Base-by-base conservation (phyloP, 2,329 filamentous ascomycete species). In the Cordyceps farinosa region DNA sequence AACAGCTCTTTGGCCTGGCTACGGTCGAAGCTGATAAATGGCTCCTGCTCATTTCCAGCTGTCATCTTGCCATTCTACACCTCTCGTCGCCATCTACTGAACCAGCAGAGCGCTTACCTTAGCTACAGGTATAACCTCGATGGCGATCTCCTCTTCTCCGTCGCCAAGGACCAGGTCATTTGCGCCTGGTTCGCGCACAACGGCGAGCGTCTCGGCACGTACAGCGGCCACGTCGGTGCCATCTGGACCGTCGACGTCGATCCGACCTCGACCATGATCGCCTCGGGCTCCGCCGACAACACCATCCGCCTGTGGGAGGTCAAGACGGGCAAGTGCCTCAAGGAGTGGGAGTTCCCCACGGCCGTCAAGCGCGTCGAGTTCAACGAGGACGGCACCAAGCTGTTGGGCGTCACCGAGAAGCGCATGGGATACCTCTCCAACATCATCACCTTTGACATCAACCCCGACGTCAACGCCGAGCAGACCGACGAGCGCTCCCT, bases 161-260 rank as follows among this genome's bases (percentile, higher is more conserved):
- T 92, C 66, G 87, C 92, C 71, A 98, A 98, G 82, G 94, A 98
- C 79, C 94, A 97, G 80, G 87, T 96, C 75, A 92, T 97, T 73
- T 97, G 94, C 84, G 94, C 87, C 69, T 99, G 95, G 95, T 98
- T 87, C 81, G 90, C 92, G 69, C 92, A 96, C 82, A 99, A 99
- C 79, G 95, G 95, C 81, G 95, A 99, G 84, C 90, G 95, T 73
- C 86, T 98, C 73, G 95, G 95, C 73, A 95, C 94, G 71, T 99
- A 98, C 82, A 89, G 91, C 76, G 95, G 95, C 77, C 95, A 99
- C 81, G 90, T 96, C 78, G 95, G 95, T 80, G 94, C 95, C 72
- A 90, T 99, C 82, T 99, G 95, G 95, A 97, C 95, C 67, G 90
- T 99, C 78, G 95, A 99, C 76, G 90, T 97, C 74, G 91, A 97